Evolutionary conservation across 345 rosid species (phyloP).

Genomic region (Gossypium ekmanianum): DNA sequence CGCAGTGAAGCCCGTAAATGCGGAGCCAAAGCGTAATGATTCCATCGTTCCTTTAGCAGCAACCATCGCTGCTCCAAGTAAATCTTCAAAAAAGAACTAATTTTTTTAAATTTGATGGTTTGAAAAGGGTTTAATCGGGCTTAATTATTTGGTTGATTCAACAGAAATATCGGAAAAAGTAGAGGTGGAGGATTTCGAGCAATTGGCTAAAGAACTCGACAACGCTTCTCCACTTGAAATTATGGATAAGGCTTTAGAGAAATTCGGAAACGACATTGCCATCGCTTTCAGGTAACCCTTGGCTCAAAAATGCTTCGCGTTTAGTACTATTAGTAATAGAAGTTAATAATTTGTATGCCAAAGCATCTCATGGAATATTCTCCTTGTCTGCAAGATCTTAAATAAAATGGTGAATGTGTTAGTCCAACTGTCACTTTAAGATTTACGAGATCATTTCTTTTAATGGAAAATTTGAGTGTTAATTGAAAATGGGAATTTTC

Average conservation of each 20-base stretch:
- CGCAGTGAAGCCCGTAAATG: conserved; percentile 48
- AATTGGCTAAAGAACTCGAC: conserved; percentile 51
- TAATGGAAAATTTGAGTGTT: not conserved
- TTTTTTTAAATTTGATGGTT: too few relatives aligned
- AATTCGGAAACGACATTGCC: conserved; percentile 78
- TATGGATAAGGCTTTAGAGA: conserved; percentile 85
- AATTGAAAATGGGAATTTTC: not conserved
- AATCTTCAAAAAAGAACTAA: not conserved
- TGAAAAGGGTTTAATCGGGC: not conserved
- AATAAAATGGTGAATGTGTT: not conserved
- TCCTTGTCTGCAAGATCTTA: not conserved
- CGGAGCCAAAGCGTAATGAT: conserved; percentile 49
- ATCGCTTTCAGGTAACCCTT: conserved; percentile 81
- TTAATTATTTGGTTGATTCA: conserved; percentile 1
- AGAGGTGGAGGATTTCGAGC: conserved; percentile 54
- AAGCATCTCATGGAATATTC: not conserved
- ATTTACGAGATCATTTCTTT: not conserved
- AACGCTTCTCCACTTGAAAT: conserved; percentile 84
- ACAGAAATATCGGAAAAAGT: conserved; percentile 63
- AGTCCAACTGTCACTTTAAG: not conserved
- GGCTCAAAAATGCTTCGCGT: not conserved
- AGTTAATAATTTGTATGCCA: not conserved
- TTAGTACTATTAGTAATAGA: not conserved
- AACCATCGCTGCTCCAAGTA: conserved; percentile 60
- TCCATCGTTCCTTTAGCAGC: conserved; percentile 53